phyloP scores from a whole-genome alignment of 2,329 filamentous ascomycete species.

The Aspergillus melleus region DNA sequence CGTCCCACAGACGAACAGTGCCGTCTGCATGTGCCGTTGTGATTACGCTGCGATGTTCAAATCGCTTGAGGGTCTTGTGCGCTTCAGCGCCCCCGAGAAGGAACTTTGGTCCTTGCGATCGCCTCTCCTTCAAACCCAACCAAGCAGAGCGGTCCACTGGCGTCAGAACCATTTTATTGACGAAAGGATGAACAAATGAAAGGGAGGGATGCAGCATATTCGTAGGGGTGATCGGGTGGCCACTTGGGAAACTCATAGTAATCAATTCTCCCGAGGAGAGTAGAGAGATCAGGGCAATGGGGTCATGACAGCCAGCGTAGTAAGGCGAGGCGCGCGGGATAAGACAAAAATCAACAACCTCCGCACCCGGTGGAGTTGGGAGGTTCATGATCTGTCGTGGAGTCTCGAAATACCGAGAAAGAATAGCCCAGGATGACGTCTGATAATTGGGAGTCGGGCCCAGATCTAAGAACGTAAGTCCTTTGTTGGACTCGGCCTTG shows the following conservation, averaged over 20 bases:
- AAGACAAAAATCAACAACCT: constrained; percentile 77
- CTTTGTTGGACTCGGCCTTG: constrained; percentile 67
- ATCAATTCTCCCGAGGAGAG: constrained; percentile 85
- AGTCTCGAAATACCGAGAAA: constrained; percentile 76
- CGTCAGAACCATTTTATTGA: constrained; percentile 70
- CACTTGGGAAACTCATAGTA: constrained; percentile 88
- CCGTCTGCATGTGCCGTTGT: constrained; percentile 89
- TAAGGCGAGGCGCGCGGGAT: constrained; percentile 82
- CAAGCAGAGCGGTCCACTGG: constrained; percentile 76
- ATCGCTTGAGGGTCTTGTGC: constrained; percentile 68
- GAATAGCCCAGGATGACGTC: constrained; percentile 83
- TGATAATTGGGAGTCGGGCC: constrained; percentile 86
- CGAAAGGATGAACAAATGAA: constrained; percentile 86
- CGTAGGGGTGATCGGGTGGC: constrained; percentile 85
- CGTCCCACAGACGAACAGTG: constrained; percentile 89
- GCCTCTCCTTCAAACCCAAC: constrained; percentile 86
- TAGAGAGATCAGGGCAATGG: constrained; percentile 77
- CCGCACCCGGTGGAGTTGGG: constrained; percentile 72
- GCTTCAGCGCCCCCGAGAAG: constrained; percentile 77
- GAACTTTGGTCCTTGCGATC: constrained; percentile 74
- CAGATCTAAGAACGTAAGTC: constrained; percentile 85
- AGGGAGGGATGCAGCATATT: constrained; percentile 89
- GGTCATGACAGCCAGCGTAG: constrained; percentile 85
- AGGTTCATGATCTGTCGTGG: constrained; percentile 70
- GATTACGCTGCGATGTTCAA: constrained; percentile 79